Evolutionary conservation across 257 asterid genomes (phyloP), one percentile per base, ranked within the genome.

Genomic region (Solanum chiquidenum): DNA sequence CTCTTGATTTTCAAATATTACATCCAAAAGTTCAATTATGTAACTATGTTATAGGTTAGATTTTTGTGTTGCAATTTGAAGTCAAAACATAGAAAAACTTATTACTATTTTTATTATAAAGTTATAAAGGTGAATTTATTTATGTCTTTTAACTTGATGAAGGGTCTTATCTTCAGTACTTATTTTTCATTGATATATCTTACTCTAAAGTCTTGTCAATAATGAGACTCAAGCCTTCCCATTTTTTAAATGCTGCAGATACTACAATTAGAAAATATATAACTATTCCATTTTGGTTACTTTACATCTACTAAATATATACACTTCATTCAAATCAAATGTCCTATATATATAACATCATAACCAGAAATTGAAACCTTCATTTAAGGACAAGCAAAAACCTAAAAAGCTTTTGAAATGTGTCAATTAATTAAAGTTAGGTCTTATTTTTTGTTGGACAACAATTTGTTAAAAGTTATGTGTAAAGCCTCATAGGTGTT

Each of bases 201-300:
- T 27, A 42, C 31, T 86, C 87, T 86, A 83, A 84, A 64, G 92
- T 90, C 88, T 35, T 86, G 87, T 88, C 89, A 83, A 83, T 86
- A 83, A 83, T 86, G 33, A 55, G 69, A 82, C 88, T 86, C 76
- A 5, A 74, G 80, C 27, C 18, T 74, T 74, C 83, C 38, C 86
- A 73, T 4, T 87, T 76, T 86, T 13, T 69, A 29, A 60, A 68
- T 85, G 71, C 71, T 16, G 16, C 69, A 71, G 58, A 27, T 49
- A 20, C 71, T 16, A 68, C 10, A 71, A 46, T 37, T 46, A 29
- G 58, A 71, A 86, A 46, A 71, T 68, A 6, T 42, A 31, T 37
- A 23, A 16, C 83, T 10, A 11, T 86, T 46, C 83, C 71, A 44
- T 86, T 44, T 49, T 82, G 42, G 69, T 82, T 82, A 82, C 44